Conservation (phyloP, 2,329 filamentous ascomycete genomes). For the Cladosporium oxysporum region DNA sequence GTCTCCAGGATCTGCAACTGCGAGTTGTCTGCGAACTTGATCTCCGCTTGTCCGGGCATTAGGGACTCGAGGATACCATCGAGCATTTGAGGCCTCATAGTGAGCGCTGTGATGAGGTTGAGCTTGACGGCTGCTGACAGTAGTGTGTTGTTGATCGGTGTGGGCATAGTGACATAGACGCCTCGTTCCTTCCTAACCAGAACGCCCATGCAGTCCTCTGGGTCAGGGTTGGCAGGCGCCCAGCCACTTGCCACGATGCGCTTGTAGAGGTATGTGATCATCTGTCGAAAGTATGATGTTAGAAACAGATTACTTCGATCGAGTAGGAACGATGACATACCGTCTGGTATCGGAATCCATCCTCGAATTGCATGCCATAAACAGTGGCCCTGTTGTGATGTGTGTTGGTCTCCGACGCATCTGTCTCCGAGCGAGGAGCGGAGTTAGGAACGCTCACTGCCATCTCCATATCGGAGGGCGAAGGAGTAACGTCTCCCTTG, state of each 20-base stretch:
- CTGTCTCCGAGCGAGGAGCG: neutral
- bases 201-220: slow-evolving; percentile 15
- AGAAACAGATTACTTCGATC: neutral
- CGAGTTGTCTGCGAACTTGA: slow-evolving; percentile 9
- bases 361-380: slow-evolving; percentile 8
- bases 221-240: slow-evolving; percentile 7
- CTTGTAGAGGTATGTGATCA: slow-evolving; percentile 17
- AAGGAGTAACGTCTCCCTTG: neutral
- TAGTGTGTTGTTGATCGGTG: slow-evolving; percentile 12
- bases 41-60: slow-evolving; percentile 2
- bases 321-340: neutral
- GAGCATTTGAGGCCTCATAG: slow-evolving; percentile 16
- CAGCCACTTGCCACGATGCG: slow-evolving; percentile 7
- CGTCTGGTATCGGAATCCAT: slow-evolving; percentile 15
- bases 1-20: slow-evolving; percentile 11
- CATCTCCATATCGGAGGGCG: neutral
- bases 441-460: neutral
- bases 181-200: slow-evolving; percentile 11
- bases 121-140: slow-evolving; percentile 5
- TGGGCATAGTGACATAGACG: slow-evolving; percentile 4
- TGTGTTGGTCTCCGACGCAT: neutral
- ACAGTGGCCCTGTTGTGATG: neutral
- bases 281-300: neutral
- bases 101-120: slow-evolving; percentile 12
- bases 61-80: slow-evolving; percentile 7